Conservation (phyloP, 2,329 filamentous ascomycete genomes). For the Ascochyta lentis region DNA sequence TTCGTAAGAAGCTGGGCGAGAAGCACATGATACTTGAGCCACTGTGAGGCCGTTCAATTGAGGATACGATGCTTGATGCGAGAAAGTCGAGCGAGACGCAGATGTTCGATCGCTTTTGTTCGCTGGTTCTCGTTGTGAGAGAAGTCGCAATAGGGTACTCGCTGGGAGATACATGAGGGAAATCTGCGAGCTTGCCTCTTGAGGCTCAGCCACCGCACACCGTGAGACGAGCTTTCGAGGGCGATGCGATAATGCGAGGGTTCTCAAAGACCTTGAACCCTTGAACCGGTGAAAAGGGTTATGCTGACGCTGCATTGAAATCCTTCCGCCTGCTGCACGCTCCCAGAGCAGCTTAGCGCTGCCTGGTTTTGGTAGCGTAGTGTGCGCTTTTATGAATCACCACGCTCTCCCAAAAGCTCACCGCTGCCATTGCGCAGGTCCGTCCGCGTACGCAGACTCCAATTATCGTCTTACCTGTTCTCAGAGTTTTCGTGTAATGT, state of each 20-base stretch:
- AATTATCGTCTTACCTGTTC: not conserved
- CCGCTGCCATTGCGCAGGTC: not conserved
- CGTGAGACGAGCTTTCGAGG: not conserved
- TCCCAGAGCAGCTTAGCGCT: slow-evolving; percentile 9
- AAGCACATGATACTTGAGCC: not conserved
- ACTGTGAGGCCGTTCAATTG: too few relatives aligned
- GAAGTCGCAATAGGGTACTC: not conserved
- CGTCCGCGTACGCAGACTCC: slow-evolving; percentile 1
- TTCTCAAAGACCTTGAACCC: not conserved
- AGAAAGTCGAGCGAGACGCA: not conserved
- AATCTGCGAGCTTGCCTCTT: not conserved
- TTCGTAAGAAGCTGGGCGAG: not conserved
- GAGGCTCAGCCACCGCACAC: not conserved
- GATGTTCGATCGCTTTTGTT: not conserved
- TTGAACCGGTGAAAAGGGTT: not conserved
- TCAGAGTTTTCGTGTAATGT: slow-evolving; percentile 9
- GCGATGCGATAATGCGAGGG: not conserved
- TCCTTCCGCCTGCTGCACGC: not conserved
- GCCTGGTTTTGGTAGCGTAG: not conserved
- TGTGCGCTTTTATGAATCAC: not conserved
- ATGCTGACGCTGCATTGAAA: not conserved
- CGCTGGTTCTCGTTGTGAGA: not conserved
- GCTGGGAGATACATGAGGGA: not conserved
- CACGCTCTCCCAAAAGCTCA: not conserved
- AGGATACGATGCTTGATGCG: not conserved